These are phyloP conservation scores for Rehmannia glutinosa DNA, from an alignment of 257 asterid genomes.

Conservation along the genomic window DNA sequence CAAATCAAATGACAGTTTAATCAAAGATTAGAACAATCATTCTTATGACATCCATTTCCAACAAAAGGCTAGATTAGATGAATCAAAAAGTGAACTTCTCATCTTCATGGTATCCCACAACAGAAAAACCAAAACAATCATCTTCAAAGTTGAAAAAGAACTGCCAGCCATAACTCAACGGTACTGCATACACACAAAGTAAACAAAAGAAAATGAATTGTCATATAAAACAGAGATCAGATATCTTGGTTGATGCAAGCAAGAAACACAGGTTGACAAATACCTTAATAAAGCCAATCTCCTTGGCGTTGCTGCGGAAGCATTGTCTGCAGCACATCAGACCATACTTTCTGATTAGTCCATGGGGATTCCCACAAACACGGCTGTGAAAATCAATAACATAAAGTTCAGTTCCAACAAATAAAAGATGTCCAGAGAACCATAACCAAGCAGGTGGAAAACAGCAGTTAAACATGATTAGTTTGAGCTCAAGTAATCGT, in stretches of 20 bases:
- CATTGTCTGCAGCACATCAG: conserved; percentile 61
- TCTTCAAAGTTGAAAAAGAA: neutral
- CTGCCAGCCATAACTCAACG: conserved; percentile 21
- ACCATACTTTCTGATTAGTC: conserved; percentile 42
- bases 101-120: neutral
- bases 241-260: too few species aligned
- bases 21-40: neutral
- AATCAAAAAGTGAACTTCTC: too few species aligned
- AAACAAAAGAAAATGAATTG: neutral
- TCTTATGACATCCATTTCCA: conserved; percentile 3
- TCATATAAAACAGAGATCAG: neutral
- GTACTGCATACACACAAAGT: conserved; percentile 37
- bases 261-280: too few species aligned
- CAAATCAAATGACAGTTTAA: conserved; percentile 5
- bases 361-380: conserved; percentile 52
- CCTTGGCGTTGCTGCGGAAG: conserved; percentile 52
- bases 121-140: neutral
- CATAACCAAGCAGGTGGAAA: neutral
- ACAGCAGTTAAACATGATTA: too few species aligned
- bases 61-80: neutral
- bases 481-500: too few species aligned
- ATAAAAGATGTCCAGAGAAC: neutral
- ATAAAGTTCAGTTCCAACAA: neutral
- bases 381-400: conserved; percentile 27
- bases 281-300: conserved; percentile 53